Evolutionary conservation across 2,329 filamentous ascomycete genomes (phyloP).

Genomic region (Seiridium cupressi): DNA sequence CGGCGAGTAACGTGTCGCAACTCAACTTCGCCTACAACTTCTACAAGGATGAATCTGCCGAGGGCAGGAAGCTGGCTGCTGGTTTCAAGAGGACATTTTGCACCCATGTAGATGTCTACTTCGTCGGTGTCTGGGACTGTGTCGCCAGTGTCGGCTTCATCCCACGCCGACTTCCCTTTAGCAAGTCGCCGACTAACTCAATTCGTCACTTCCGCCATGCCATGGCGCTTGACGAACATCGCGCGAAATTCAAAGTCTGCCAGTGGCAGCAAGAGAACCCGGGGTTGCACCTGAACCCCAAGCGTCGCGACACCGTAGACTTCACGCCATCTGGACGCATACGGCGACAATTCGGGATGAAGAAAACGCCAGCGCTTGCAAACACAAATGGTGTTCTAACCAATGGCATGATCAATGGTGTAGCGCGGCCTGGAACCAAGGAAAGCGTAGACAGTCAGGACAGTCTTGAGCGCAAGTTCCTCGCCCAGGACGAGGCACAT

Average conservation of each 20-base stretch:
- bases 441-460: slow-evolving; percentile 10
- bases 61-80: slow-evolving; percentile 37
- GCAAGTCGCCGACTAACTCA: slow-evolving; percentile 32
- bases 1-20: slow-evolving; percentile 23
- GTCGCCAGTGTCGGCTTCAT: slow-evolving; percentile 40
- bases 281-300: neutral
- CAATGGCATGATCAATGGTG: neutral
- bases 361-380: neutral
- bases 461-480: slow-evolving; percentile 15
- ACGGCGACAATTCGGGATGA: neutral
- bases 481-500: slow-evolving; percentile 9
- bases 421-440: neutral
- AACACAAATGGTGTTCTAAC: neutral
- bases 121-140: slow-evolving; percentile 40
- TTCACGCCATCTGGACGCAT: slow-evolving; percentile 2
- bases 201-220: slow-evolving; percentile 39
- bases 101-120: slow-evolving; percentile 38
- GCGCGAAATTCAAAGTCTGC: slow-evolving; percentile 41
- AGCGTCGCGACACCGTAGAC: slow-evolving; percentile 2
- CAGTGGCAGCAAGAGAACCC: slow-evolving; percentile 31
- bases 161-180: slow-evolving; percentile 34
- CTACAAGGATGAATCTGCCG: slow-evolving; percentile 36
- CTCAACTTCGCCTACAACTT: slow-evolving; percentile 41
- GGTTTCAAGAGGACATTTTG: slow-evolving; percentile 45
- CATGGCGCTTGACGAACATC: slow-evolving; percentile 40